Percentiles rank a stretch among this genome's conserved stretches.
These are phyloP conservation scores for Acorus calamus DNA, from an alignment of 106 monocot genomes.

Conservation along the genomic window DNA sequence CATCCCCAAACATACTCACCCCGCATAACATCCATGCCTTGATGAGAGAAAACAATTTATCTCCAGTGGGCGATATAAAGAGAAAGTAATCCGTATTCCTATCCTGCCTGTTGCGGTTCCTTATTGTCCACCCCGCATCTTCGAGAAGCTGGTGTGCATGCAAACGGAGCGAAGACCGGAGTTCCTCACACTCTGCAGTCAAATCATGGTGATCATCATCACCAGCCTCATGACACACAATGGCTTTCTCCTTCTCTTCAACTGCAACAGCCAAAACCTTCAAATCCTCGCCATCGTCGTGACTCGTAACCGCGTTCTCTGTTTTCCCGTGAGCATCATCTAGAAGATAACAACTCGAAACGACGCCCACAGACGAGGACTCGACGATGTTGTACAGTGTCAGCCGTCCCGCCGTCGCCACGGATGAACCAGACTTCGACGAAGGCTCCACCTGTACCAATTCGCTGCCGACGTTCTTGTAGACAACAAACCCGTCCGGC, in stretches of 20 bases:
- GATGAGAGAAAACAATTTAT: slow-evolving; percentile 40
- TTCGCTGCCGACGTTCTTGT: no score
- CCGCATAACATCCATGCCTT: slow-evolving; percentile 74
- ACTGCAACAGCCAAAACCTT: neutral
- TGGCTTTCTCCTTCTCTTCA: neutral
- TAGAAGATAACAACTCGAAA: slow-evolving; percentile 23
- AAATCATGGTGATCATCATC: slow-evolving; percentile 9
- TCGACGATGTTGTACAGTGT: slow-evolving; percentile 45
- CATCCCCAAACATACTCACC: slow-evolving; percentile 21
- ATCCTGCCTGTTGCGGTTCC: slow-evolving; percentile 40
- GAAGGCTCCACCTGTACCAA: neutral
- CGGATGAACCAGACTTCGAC: slow-evolving; percentile 4
- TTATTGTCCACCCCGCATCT: slow-evolving; percentile 63
- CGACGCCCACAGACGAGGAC: slow-evolving; percentile 23
- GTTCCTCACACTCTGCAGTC: slow-evolving; percentile 15
- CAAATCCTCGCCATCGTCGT: neutral
- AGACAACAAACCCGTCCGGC: no score
- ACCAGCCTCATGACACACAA: slow-evolving; percentile 1
- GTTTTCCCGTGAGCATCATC: slow-evolving; percentile 1
- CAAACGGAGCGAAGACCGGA: slow-evolving; percentile 36
- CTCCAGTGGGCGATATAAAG: slow-evolving; percentile 37
- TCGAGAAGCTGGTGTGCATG: slow-evolving; percentile 59
- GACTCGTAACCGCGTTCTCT: neutral
- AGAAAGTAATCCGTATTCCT: slow-evolving; percentile 30
- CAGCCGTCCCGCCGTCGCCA: neutral